A percentile compares a stretch with the other conserved stretches of the same genome.
Conservation (phyloP, 2,329 filamentous ascomycete genomes). For the Madurella fahalii region DNA sequence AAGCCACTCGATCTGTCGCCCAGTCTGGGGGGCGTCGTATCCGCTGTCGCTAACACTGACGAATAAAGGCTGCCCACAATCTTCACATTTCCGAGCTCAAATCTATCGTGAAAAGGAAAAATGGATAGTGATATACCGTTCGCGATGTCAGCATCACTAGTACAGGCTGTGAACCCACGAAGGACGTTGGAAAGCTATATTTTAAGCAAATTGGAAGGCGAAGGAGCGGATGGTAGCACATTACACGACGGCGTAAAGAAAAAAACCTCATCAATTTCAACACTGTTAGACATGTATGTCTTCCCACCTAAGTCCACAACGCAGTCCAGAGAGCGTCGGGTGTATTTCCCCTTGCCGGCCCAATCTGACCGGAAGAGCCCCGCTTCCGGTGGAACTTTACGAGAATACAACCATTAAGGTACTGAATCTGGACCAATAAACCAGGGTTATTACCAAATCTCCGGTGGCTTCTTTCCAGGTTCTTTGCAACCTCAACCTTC, state of each 20-base stretch:
- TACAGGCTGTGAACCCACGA: background rate
- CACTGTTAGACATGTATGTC: background rate
- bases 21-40: background rate
- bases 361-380: background rate
- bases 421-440: background rate
- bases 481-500: background rate
- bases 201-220: background rate
- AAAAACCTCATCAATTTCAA: background rate
- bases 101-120: background rate
- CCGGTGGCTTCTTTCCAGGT: constrained; percentile 1
- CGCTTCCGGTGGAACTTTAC: constrained; percentile 1
- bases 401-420: background rate
- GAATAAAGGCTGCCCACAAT: background rate
- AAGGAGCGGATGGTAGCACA: background rate
- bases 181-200: background rate
- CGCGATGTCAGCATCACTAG: background rate
- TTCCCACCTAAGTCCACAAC: background rate
- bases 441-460: background rate
- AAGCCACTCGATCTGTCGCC: background rate
- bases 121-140: background rate
- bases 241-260: background rate
- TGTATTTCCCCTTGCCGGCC: background rate
- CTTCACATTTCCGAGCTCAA: background rate
- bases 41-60: background rate
- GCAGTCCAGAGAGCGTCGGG: background rate